Evolutionary conservation across 139 green algal genomes (phyloP).

Genomic region (Ettlia oleoabundans): DNA sequence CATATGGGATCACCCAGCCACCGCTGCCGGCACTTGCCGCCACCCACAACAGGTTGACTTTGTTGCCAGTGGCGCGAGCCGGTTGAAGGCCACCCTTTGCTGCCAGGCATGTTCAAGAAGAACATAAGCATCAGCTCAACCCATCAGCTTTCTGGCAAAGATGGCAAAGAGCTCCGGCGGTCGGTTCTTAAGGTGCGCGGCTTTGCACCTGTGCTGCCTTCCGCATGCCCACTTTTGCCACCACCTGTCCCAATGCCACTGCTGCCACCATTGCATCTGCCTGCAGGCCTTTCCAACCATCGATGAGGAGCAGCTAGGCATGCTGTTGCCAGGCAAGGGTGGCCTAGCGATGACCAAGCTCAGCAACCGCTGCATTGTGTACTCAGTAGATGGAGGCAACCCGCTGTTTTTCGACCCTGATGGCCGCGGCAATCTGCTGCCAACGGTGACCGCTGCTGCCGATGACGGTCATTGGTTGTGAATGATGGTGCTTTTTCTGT

Average conservation of each 20-base stretch:
- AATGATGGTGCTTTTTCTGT: too few species aligned
- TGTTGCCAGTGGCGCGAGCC: neutral
- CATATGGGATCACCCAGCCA: too few species aligned
- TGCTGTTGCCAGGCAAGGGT: conserved; percentile 38
- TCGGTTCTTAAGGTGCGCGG: too few species aligned
- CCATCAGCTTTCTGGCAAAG: conserved; percentile 41
- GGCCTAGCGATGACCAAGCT: conserved; percentile 35
- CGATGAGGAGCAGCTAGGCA: conserved; percentile 16
- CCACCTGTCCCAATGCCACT: too few species aligned
- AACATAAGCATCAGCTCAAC: conserved; percentile 34
- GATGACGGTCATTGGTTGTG: too few species aligned
- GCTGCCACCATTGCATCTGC: too few species aligned
- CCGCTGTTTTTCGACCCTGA: conserved; percentile 53
- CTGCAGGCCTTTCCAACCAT: conserved; percentile 28
- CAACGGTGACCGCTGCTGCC: too few species aligned
- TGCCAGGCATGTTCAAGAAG: conserved; percentile 51
- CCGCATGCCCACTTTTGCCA: too few species aligned
- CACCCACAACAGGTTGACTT: too few species aligned
- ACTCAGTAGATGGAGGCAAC: conserved; percentile 29
- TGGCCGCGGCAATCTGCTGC: conserved; percentile 36
- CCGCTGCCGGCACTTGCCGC: too few species aligned
- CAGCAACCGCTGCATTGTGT: conserved; percentile 36
- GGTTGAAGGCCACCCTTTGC: neutral
- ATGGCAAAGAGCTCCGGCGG: conserved; percentile 41
- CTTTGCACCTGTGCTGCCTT: too few species aligned